Conservation (phyloP, 148 eudicot species). For the Vaccinium vitisidaea region DNA sequence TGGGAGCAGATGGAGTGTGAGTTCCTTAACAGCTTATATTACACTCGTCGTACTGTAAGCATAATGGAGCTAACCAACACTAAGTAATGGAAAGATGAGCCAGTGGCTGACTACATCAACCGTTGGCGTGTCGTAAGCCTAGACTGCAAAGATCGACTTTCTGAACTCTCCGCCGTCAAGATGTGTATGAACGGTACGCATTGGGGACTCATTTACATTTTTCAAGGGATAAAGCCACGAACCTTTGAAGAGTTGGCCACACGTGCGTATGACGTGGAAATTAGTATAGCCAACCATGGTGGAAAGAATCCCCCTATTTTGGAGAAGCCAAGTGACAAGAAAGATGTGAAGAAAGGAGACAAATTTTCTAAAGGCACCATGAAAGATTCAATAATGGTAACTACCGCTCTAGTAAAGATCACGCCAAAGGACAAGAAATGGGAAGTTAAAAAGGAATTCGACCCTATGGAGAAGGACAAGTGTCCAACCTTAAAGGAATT, state of each 20-base stretch:
- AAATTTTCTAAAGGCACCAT: background rate
- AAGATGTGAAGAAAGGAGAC: background rate
- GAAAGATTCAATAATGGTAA: background rate
- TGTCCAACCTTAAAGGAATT: background rate
- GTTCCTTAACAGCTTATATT: background rate
- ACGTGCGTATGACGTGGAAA: background rate
- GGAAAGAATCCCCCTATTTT: background rate
- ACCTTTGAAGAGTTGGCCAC: conserved; percentile 3
- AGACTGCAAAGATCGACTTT: background rate
- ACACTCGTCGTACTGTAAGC: background rate
- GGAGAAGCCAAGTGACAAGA: background rate
- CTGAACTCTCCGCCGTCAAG: background rate
- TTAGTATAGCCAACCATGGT: background rate
- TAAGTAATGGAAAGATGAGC: background rate
- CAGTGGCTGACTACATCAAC: background rate
- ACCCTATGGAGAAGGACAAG: background rate
- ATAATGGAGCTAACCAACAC: conserved; percentile 4
- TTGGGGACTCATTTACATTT: background rate
- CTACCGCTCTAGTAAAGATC: background rate
- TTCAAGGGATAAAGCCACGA: background rate
- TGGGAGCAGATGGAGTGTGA: background rate
- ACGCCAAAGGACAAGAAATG: background rate
- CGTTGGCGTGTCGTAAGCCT: background rate
- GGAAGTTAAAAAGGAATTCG: background rate
- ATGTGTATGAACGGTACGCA: background rate